Base-by-base conservation (phyloP, 331 rosid species). In the Rhamnella rubrinervis region DNA sequence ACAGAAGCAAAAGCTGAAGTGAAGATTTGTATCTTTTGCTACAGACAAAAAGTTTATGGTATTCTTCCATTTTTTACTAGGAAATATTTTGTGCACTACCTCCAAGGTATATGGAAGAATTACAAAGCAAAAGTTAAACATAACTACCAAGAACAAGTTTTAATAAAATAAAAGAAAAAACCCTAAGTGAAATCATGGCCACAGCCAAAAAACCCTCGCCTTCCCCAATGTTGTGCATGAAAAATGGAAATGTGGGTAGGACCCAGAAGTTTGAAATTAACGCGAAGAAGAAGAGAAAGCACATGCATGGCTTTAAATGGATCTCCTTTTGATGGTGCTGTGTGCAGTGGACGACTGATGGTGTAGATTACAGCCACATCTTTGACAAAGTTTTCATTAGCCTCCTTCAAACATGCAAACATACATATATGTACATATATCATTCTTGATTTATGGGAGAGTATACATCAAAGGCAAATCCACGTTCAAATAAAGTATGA, bases 371-470 rank as follows among this genome's bases (percentile, higher is more conserved):
- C 49, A 11, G 2, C 49, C 49, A 44, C 49, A 44, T 9, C 14
- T 77, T 80, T 83, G 79, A 63, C 78, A 31, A 77, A 65, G 14
- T 47, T 55, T 35, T 59, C 35, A 31, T 28, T 31, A 50, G 55
- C 63, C 70, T 9, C 25, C 8, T 44, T 6, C 59, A 23, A 40
- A 44, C 61, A 21, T 70, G 46, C 66, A 53, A 14, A 14, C 7
- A 18, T 50, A 2, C 2, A 16, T 6, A 8, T 44, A 63, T 15
- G 20, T 62, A 16, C 11, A 44, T 23, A 20, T 26, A 68, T 11
- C 55, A 63, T 74, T 71, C 66, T 70, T 57, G 70, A 78, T 56
- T 61, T 57, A 71, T 57, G 80, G 51, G 65, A 31, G 35, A 4
- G 5, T 31, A 26, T 26, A 69, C 7, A 23, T 8, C 11, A 64